Base-by-base conservation (phyloP, 163 green algal species). In the Chlorella variabilis region DNA sequence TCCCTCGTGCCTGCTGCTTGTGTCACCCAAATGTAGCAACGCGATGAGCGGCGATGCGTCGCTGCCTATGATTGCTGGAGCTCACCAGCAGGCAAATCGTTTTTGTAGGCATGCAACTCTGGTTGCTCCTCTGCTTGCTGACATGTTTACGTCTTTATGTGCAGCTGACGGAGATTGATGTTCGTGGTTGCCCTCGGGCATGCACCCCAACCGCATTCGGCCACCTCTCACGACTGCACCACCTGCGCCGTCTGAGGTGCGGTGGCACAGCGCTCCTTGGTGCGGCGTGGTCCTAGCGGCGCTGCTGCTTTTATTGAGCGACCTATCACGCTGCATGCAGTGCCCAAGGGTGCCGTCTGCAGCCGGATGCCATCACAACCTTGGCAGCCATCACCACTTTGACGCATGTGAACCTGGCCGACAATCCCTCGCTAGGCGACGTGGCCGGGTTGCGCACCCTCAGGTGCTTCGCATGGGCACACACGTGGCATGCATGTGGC, bases 11-110 rank as follows among this genome's bases (percentile, higher is more conserved):
- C 29, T 4, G 42, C 38, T 18, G 1, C 54, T 25, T n/a, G 33
- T n/a, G n/a, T n/a, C n/a, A n/a, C n/a, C n/a, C n/a, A n/a, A 2
- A 20, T 48, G 70, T 42, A 77, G 71, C 49, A 78, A 78, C 34
- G 3, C 2, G 0, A 78, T 78, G 71, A 67, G 71, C 49, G 38
- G 49, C 7, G 49, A 67, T 21, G 31, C 38, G 6, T 48, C 67
- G 71, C 49, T 78, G 33, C 71, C 71, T 20, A n/a, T 51, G 8
- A 31, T 51, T 11, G 20, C 34, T 49, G 8, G 9, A 71, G 34
- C 63, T 21, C 11, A 69, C 61, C 13, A 11, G 21, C 31, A 51
- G 63, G 31, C 59, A n/a, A 31, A 42, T 27, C n/a, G n/a, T n/a
- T n/a, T n/a, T n/a, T 3, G 7, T 2, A 25, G 67, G 39, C 34